phyloP scores from a whole-genome alignment of 805 yeast genomes.

The Cyberlindnera lachancei region DNA sequence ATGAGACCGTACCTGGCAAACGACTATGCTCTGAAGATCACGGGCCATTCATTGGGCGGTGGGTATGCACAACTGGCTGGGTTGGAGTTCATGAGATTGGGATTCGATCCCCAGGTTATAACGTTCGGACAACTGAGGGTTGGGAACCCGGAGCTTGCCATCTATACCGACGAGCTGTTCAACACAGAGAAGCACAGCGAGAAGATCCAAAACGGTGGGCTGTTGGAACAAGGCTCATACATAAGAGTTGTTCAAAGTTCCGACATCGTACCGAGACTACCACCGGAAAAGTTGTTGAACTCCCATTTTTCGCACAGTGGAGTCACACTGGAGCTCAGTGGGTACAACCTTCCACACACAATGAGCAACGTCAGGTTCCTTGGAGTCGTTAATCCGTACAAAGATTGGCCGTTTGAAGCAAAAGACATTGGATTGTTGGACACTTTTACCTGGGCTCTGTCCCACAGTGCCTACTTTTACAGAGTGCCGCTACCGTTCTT shows the following conservation, averaged over 20 bases:
- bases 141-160: conserved; percentile 44
- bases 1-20: conserved; percentile 29
- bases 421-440: background rate
- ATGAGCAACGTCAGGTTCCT: conserved; percentile 7
- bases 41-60: conserved; percentile 77
- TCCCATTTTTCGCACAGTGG: conserved; percentile 25
- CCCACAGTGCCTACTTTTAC: background rate
- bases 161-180: conserved; percentile 46
- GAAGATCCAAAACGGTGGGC: conserved; percentile 23
- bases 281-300: conserved; percentile 32
- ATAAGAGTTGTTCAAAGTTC: conserved; percentile 48
- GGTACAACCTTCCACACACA: conserved; percentile 30
- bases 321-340: conserved; percentile 24
- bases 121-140: conserved; percentile 61
- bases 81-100: conserved; percentile 30
- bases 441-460: background rate
- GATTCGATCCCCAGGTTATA: conserved; percentile 45
- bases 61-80: conserved; percentile 61
- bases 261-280: conserved; percentile 56
- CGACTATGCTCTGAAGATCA: conserved; percentile 41
- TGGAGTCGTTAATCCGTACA: background rate
- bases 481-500: background rate
- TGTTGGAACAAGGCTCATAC: conserved; percentile 23
- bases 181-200: conserved; percentile 27
- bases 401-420: background rate